Evolutionary conservation across 2,329 filamentous ascomycete genomes (phyloP).

Genomic region (Aspergillus udagawae): DNA sequence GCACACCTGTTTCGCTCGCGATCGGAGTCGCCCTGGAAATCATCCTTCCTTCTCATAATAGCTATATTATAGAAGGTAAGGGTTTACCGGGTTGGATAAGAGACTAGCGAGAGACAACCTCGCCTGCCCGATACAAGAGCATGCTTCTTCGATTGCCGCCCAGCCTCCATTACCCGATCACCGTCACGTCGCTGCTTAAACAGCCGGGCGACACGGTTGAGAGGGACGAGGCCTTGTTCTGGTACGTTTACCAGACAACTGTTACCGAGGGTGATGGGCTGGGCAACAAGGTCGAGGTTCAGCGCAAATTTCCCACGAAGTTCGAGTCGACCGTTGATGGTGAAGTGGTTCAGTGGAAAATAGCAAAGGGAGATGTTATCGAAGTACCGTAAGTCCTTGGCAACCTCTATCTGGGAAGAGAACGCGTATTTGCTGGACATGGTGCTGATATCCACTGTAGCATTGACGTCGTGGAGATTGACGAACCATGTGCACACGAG

Average conservation of each 20-base stretch:
- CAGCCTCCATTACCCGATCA: conserved; percentile 85
- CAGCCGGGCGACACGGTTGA: conserved; percentile 68
- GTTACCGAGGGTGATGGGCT: conserved; percentile 66
- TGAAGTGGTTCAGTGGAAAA: conserved; percentile 69
- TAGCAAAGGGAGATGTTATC: conserved; percentile 49
- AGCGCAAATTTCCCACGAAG: conserved; percentile 68
- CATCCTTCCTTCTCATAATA: neutral
- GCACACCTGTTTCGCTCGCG: neutral
- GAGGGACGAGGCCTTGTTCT: conserved; percentile 73
- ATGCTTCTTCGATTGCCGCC: conserved; percentile 48
- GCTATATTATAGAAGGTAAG: neutral
- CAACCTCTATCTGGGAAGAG: neutral
- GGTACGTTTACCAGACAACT: conserved; percentile 79
- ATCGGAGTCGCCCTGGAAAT: neutral
- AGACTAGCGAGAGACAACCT: neutral
- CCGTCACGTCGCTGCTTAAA: conserved; percentile 79
- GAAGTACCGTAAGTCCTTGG: conserved; percentile 36
- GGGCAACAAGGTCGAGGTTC: conserved; percentile 66
- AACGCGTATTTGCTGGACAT: neutral
- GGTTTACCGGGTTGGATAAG: neutral
- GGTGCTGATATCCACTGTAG: conserved; percentile 32
- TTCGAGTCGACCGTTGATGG: conserved; percentile 86
- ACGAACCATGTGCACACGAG: conserved; percentile 88
- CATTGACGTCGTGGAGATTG: conserved; percentile 65
- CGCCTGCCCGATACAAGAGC: conserved; percentile 12